A percentile compares a stretch with the other conserved stretches of the same genome.
phyloP scores from a whole-genome alignment of 768 basidiomycete species.

The Psilocybe cyanescens region DNA sequence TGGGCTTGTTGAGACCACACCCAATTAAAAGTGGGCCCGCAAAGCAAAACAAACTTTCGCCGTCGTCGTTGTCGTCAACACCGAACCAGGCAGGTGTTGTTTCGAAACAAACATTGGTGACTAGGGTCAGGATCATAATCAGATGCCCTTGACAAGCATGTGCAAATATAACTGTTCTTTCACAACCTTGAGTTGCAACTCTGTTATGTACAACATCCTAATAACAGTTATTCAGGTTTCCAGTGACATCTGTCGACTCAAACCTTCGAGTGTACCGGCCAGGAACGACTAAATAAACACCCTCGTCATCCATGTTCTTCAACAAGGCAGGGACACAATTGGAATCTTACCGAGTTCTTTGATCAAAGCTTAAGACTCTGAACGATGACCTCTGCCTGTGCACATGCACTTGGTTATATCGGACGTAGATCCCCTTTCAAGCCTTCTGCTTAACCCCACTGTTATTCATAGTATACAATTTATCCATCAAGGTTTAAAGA shows the following conservation, averaged over 20 bases:
- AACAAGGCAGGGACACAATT: not conserved
- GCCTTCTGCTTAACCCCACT: not conserved
- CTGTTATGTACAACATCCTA: not conserved
- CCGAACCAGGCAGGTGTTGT: conserved; percentile 24
- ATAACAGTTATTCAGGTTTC: not conserved
- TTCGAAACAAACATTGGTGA: conserved; percentile 23
- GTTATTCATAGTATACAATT: not conserved
- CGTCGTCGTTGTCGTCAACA: conserved; percentile 43
- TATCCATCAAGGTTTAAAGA: not conserved
- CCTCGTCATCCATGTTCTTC: not conserved
- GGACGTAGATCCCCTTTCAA: not conserved
- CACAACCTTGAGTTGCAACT: not conserved
- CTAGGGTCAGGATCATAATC: conserved; percentile 22
- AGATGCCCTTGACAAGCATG: conserved; percentile 21
- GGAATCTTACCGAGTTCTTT: not conserved
- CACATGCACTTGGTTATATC: not conserved
- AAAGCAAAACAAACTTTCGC: conserved; percentile 29
- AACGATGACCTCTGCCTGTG: not conserved
- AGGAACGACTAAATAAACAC: not conserved
- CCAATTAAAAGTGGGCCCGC: conserved; percentile 36
- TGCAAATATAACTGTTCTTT: not conserved
- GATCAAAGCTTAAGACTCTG: not conserved
- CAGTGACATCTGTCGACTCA: not conserved
- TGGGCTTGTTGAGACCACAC: conserved; percentile 31
- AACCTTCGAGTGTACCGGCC: not conserved